Percentiles rank a stretch among this genome's conserved stretches.
Conservation (phyloP, 106 monocot species). For the Dioscorea zingiberensis region DNA sequence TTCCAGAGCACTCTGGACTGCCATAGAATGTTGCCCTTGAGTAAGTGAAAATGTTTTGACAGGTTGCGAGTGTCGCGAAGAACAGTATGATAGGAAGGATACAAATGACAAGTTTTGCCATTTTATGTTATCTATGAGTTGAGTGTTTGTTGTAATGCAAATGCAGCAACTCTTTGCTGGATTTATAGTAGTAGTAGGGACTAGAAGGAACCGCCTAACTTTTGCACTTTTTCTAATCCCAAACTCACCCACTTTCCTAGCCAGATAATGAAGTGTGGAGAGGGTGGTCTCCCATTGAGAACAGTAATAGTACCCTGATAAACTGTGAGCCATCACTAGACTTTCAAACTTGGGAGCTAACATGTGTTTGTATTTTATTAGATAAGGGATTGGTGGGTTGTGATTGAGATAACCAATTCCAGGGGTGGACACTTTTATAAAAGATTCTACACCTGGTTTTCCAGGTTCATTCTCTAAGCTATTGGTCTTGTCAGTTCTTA, state of each 20-base stretch:
- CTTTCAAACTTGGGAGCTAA: not conserved
- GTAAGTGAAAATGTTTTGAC: not conserved
- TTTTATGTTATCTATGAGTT: not conserved
- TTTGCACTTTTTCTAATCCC: not conserved
- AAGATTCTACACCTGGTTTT: no score
- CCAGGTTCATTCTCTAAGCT: no score
- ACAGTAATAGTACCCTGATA: not conserved
- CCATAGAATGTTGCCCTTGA: conserved; percentile 12
- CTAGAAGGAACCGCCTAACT: not conserved
- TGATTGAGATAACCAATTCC: not conserved
- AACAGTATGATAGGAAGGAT: not conserved
- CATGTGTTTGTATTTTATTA: not conserved
- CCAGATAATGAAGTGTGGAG: not conserved
- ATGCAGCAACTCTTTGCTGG: not conserved
- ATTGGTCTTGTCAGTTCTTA: no score
- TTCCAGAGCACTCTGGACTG: conserved; percentile 13
- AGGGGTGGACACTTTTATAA: not conserved
- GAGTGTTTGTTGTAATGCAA: not conserved
- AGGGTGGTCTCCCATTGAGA: no score
- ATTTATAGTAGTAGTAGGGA: not conserved
- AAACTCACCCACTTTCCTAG: not conserved
- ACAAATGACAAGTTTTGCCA: not conserved
- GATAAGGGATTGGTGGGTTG: not conserved
- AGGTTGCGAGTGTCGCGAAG: not conserved
- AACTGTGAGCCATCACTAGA: not conserved